Base-by-base conservation (phyloP, 148 eudicot species). In the Cornus florida region DNA sequence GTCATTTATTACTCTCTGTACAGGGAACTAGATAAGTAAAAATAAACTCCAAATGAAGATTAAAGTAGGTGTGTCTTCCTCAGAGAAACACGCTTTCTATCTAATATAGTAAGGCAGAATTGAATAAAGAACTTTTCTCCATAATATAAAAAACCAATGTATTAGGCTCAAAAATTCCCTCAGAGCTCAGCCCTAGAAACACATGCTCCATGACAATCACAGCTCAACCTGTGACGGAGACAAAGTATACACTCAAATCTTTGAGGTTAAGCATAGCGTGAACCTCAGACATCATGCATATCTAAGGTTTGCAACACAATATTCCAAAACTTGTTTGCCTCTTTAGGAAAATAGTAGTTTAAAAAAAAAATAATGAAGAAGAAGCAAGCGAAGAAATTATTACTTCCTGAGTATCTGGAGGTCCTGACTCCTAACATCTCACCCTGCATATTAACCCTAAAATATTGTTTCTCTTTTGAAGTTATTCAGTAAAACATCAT, bases 401-500 rank as follows among this genome's bases (percentile, higher is more conserved):
- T 53, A 43, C 16, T 46, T 67, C 28, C 67, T 24, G 38, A 66
- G 41, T 23, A 76, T 24, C 35, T 66, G 73, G 66, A 50, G 13
- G 65, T 20, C 41, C 59, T 77, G 32, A 16, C 22, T 20, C 41
- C 59, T 77, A 22, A 16, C 35, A 7, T 7, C 41, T 24, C 23
- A 24, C 3, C 62, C 24, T 6, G 35, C 28, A 17, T 8, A 6
- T 48, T 67, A 64, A 72, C 50, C 17, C 6, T 19, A n/a, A 19
- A n/a, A 35, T 59, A 68, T 46, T 64, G 56, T 7, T 5, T 17
- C 17, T 67, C 43, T 46, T 46, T 46, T 77, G 66, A 48, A 77
- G 72, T 24, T 13, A 66, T 67, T 48, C 72, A 76, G 64, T 9
- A 67, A 77, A 77, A 67, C 12, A 23, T 64, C 71, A 31, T 22